These are phyloP conservation scores for Cyclostephanos invisitatus DNA, from an alignment of 108 stramenopile species.

Conservation along the genomic window DNA sequence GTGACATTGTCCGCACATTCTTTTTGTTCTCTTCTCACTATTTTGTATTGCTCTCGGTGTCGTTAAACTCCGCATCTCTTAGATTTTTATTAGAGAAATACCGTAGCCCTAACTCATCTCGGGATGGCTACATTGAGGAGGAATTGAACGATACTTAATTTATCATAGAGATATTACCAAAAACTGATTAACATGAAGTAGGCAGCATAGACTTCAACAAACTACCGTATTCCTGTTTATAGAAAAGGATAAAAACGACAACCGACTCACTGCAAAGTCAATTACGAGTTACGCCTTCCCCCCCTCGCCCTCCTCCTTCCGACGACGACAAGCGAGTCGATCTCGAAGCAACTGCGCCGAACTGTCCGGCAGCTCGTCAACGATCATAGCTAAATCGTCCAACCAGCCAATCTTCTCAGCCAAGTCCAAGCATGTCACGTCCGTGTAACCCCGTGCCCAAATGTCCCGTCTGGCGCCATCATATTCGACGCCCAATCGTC, in stretches of 20 bases:
- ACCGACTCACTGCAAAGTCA: neutral
- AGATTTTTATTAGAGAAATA: neutral
- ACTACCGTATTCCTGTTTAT: too few relatives aligned
- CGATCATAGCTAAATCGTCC: slow-evolving; percentile 48
- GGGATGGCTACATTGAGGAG: too few relatives aligned
- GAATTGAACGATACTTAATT: too few relatives aligned
- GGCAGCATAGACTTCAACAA: too few relatives aligned
- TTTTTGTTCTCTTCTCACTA: neutral
- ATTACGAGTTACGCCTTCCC: neutral
- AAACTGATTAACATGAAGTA: too few relatives aligned
- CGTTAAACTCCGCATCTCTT: too few relatives aligned
- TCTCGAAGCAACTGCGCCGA: slow-evolving; percentile 45
- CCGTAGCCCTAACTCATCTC: neutral
- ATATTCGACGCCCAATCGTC: slow-evolving; percentile 64
- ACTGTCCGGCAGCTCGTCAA: slow-evolving; percentile 58
- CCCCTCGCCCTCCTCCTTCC: neutral
- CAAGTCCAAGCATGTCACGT: slow-evolving; percentile 54
- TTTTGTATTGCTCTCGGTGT: too few relatives aligned
- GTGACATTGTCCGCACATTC: slow-evolving; percentile 70
- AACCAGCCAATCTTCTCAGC: slow-evolving; percentile 59
- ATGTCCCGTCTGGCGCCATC: slow-evolving; percentile 43
- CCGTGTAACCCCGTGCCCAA: slow-evolving; percentile 52
- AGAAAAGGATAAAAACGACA: too few relatives aligned
- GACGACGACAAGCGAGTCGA: slow-evolving; percentile 26
- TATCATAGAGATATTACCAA: too few relatives aligned